Conservation (phyloP, 257 asterid genomes). For the Forsythia suspensa region DNA sequence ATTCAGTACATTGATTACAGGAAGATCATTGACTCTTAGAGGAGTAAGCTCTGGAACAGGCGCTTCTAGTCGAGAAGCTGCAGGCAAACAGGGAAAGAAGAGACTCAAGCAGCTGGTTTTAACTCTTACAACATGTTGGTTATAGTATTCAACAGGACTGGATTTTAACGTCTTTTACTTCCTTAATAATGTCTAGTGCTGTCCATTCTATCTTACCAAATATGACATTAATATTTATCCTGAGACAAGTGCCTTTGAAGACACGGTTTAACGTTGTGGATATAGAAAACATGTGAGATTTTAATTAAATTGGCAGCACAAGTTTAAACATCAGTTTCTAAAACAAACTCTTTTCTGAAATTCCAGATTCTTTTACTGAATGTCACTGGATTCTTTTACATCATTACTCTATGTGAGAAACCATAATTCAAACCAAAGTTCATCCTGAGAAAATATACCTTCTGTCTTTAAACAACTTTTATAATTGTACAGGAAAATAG, state of each 20-base stretch:
- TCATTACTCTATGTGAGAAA: background rate
- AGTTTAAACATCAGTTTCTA: background rate
- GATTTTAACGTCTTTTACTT: too few relatives aligned
- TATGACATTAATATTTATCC: too few relatives aligned
- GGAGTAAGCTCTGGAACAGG: conserved; percentile 3
- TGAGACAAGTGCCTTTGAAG: too few relatives aligned
- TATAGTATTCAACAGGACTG: too few relatives aligned
- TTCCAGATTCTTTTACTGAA: background rate
- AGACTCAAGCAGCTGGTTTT: background rate
- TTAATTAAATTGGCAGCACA: background rate
- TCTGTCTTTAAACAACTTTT: background rate
- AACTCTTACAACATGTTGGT: too few relatives aligned
- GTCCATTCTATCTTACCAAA: too few relatives aligned
- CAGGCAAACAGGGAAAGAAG: background rate
- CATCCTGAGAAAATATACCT: background rate
- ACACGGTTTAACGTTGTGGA: background rate
- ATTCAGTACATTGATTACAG: background rate
- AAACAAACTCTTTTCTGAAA: background rate
- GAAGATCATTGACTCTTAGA: background rate
- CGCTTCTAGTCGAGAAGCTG: conserved; percentile 1
- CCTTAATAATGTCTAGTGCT: too few relatives aligned
- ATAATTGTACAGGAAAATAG: background rate
- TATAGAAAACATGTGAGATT: background rate
- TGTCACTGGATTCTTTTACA: background rate
- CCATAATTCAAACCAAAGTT: background rate